phyloP scores from a whole-genome alignment of 139 green algal genomes.

The Chlamydomonas sphaeroides region DNA sequence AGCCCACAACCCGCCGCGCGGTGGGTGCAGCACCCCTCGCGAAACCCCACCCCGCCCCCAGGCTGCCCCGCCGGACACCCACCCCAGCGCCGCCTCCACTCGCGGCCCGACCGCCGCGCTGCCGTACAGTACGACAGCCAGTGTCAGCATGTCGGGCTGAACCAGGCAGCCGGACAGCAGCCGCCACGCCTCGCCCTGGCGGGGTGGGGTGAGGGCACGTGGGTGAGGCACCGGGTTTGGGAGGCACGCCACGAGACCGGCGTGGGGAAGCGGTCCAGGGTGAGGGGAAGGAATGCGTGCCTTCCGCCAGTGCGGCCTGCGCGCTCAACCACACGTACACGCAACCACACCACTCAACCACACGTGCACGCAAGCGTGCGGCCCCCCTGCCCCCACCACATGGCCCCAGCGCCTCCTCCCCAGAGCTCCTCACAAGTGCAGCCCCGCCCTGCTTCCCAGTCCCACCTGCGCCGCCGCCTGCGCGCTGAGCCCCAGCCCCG shows the following conservation, averaged over 20 bases:
- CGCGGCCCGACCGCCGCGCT: constrained; percentile 23
- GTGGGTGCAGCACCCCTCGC: too few species aligned
- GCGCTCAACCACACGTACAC: too few species aligned
- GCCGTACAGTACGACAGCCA: constrained; percentile 29
- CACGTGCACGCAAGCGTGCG: too few species aligned
- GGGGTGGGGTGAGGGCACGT: background rate
- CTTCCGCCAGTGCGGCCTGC: too few species aligned
- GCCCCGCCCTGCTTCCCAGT: background rate
- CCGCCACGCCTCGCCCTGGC: constrained; percentile 24
- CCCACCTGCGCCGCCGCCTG: constrained; percentile 12
- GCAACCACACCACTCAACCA: too few species aligned
- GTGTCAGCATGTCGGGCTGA: background rate
- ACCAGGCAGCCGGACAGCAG: constrained; percentile 21
- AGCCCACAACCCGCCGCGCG: too few species aligned
- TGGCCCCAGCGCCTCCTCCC: background rate
- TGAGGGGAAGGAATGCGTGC: too few species aligned
- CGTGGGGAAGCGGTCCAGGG: too few species aligned
- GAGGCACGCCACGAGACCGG: background rate
- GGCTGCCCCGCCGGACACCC: too few species aligned
- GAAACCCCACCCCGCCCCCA: too few species aligned
- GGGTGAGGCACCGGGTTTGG: background rate
- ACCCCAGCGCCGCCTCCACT: constrained; percentile 39
- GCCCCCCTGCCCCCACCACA: too few species aligned
- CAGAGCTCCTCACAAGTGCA: background rate
- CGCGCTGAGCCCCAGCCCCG: background rate